Conservation (phyloP, 768 basidiomycete species). For the Mycena vitilis region DNA sequence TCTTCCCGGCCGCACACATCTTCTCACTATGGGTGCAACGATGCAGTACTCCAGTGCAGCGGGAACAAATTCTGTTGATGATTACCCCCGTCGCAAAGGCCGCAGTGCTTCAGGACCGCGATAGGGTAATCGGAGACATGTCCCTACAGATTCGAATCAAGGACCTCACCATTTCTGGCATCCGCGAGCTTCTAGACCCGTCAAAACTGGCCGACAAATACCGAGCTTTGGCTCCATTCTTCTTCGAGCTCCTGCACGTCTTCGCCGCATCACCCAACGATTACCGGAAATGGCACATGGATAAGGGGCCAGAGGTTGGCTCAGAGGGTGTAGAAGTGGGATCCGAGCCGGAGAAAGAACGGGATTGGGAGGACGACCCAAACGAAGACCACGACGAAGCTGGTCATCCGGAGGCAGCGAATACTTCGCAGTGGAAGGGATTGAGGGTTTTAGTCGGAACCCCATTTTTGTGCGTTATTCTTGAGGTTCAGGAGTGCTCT, state of each 20-base stretch:
- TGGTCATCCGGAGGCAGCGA: background rate
- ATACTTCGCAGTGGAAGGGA: conserved; percentile 5
- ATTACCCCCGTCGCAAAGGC: conserved; percentile 8
- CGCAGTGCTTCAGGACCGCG: background rate
- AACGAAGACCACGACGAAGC: conserved; percentile 34
- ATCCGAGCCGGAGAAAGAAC: conserved; percentile 5
- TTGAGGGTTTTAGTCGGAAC: conserved; percentile 38
- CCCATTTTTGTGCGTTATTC: conserved; percentile 34
- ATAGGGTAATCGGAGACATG: background rate
- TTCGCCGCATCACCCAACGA: conserved; percentile 36
- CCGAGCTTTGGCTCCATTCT: conserved; percentile 27
- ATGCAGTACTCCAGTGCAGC: background rate
- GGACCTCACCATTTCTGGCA: background rate
- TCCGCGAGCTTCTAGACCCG: conserved; percentile 9
- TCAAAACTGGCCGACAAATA: conserved; percentile 1
- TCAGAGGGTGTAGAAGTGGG: background rate
- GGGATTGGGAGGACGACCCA: conserved; percentile 36
- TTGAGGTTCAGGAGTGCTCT: too few relatives aligned
- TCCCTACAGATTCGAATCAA: conserved; percentile 2
- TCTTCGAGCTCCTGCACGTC: conserved; percentile 27
- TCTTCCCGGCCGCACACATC: conserved; percentile 5
- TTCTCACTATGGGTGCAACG: conserved; percentile 4
- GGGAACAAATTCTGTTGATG: conserved; percentile 4
- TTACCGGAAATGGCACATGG: conserved; percentile 25
- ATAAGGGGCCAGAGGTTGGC: background rate